phyloP scores from a whole-genome alignment of 257 asterid genomes.

The Solanum chaucha region DNA sequence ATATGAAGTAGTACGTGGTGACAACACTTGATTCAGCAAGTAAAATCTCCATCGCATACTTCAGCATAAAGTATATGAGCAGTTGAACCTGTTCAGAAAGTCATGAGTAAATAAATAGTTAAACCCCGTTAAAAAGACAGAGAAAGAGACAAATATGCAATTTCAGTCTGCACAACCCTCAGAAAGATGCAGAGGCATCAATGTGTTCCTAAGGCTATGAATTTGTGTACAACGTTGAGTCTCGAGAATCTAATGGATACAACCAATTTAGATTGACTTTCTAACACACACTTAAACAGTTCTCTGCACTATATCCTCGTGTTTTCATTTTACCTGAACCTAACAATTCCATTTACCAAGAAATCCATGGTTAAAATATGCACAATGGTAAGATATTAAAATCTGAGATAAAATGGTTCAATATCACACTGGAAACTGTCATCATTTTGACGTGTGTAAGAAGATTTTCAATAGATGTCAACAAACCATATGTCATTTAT shows the following conservation, averaged over 20 bases:
- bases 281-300: neutral
- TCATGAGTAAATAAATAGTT: neutral
- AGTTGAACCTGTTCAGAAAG: slow-evolving; percentile 70
- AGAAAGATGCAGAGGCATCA: neutral
- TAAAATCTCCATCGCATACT: slow-evolving; percentile 90
- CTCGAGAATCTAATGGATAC: neutral
- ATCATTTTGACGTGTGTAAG: neutral
- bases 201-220: neutral
- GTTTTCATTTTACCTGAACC: neutral
- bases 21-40: slow-evolving; percentile 95
- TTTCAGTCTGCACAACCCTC: neutral
- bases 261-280: neutral
- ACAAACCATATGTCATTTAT: neutral
- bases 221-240: neutral
- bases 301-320: neutral
- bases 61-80: slow-evolving; percentile 92
- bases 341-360: neutral
- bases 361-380: neutral
- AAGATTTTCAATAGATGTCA: neutral
- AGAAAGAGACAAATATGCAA: neutral
- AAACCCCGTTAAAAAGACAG: neutral
- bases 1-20: slow-evolving; percentile 73
- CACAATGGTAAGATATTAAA: neutral
- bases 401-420: neutral
- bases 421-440: neutral